Evolutionary conservation across 1,284 basidiomycete species (phyloP).

Genomic region (Rhodotorula sp.): DNA sequence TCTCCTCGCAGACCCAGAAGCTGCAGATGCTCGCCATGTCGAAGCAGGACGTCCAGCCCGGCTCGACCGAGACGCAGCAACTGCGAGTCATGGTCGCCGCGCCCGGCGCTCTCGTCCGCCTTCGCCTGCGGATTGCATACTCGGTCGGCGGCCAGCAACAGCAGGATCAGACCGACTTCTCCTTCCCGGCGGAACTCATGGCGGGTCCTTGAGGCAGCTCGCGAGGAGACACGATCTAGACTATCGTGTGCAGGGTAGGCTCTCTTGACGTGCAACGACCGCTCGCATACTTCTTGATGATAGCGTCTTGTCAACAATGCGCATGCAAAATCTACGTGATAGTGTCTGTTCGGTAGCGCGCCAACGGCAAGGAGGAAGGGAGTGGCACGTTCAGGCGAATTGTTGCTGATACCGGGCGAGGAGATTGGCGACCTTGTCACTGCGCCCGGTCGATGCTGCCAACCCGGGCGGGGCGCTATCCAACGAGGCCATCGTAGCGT

Average conservation of each 20-base stretch:
- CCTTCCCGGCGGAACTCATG: constrained; percentile 68
- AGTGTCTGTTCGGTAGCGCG: neutral
- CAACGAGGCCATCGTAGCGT: neutral
- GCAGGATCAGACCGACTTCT: constrained; percentile 93
- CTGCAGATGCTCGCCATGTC: constrained; percentile 98
- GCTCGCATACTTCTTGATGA: neutral
- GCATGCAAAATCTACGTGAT: neutral
- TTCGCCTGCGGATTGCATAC: constrained; percentile 83
- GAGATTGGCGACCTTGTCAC: constrained; percentile 20
- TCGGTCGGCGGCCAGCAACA: constrained; percentile 64
- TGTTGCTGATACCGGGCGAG: constrained; percentile 24
- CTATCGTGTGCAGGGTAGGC: neutral
- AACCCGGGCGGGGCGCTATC: neutral
- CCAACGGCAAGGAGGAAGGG: neutral
- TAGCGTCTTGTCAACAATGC: neutral
- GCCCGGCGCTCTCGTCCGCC: constrained; percentile 72
- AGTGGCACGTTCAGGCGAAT: neutral
- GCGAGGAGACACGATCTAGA: neutral
- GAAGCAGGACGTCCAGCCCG: constrained; percentile 72
- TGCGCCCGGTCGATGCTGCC: neutral
- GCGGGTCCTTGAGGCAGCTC: constrained; percentile 10
- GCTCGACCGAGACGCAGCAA: constrained; percentile 85
- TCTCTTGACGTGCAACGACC: neutral
- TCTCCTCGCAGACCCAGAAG: constrained; percentile 74
- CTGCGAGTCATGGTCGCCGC: constrained; percentile 82